Base-by-base conservation (phyloP, 179 eudicot genomes). In the Actinidia chinensis region DNA sequence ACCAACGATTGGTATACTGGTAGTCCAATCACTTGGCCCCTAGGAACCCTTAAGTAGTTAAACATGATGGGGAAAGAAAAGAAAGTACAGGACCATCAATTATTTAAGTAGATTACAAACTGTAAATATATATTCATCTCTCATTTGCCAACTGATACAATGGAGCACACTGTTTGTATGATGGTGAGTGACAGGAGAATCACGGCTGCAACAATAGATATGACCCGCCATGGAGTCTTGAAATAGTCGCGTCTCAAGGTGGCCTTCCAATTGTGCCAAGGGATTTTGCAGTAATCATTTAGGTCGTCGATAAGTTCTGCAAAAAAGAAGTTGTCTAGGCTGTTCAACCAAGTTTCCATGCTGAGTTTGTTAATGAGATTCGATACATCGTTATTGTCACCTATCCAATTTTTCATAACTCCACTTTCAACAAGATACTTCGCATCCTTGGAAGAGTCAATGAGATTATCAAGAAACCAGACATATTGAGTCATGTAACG, bases 401-500 rank as follows among this genome's bases (percentile, higher is more conserved):
- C 18, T 55, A 54, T 7, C 59, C 0, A 0, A 54, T 54, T 17
- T n/a, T 14, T 0, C 12, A 54, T 0, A 40, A 82, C 78, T n/a
- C 79, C 82, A n/a, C 46, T 66, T 11, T 75, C 42, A 74, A 82
- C 25, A 12, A 80, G 87, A 4, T 84, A 20, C 47, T 84, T 79
- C 28, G 80, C 87, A 72, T 86, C 89, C 51, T 84, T 72, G 0
- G 74, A 60, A 8, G 79, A 84, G 14, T 82, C 77, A 36, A 82
- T 78, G 2, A 86, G 80, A 43, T 54, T 75, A 61, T 84, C 84
- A 82, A 86, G 82, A 13, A 86, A 46, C 17, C 78, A 47, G 23
- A 86, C 71, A 64, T 86, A 83, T 44, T 86, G 84, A 13, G 79
- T 83, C 47, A 86, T 70, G 79, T 83, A 83, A 5, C 82, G 72